These are phyloP conservation scores for Eugenia klotzschiana DNA, from an alignment of 441 rosid genomes.

Conservation along the genomic window DNA sequence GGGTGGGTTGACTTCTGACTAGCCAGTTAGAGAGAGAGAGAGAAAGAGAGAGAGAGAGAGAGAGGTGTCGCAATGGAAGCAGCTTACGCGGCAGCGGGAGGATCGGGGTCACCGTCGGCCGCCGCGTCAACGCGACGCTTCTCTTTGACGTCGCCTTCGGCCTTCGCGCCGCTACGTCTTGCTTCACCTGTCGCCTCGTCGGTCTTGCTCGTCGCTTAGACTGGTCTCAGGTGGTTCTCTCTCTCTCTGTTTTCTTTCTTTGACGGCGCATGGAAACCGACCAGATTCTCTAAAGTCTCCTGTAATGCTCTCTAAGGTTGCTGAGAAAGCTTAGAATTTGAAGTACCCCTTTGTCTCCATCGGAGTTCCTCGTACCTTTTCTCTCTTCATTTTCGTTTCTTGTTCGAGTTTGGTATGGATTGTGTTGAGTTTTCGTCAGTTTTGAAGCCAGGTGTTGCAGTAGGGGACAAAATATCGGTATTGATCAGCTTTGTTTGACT, in stretches of 20 bases:
- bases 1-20: background rate
- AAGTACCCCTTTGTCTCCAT: background rate
- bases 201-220: background rate
- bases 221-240: background rate
- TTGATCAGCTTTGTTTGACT: background rate
- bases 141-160: background rate
- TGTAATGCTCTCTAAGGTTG: background rate
- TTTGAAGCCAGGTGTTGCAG: background rate
- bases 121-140: background rate
- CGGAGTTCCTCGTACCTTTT: background rate
- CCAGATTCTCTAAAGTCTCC: background rate
- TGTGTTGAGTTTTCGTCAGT: background rate
- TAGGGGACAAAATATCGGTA: background rate
- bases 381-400: background rate
- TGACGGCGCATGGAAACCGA: background rate
- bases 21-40: background rate
- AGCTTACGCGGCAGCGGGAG: background rate
- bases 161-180: background rate
- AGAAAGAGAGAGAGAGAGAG: background rate
- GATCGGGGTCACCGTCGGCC: background rate
- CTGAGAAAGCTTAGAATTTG: background rate
- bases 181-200: background rate
- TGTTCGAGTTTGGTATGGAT: background rate
- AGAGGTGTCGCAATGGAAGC: background rate
- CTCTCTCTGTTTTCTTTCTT: background rate